Conservation (phyloP, 1,139 yeast species). For the Taphrina pruni region DNA sequence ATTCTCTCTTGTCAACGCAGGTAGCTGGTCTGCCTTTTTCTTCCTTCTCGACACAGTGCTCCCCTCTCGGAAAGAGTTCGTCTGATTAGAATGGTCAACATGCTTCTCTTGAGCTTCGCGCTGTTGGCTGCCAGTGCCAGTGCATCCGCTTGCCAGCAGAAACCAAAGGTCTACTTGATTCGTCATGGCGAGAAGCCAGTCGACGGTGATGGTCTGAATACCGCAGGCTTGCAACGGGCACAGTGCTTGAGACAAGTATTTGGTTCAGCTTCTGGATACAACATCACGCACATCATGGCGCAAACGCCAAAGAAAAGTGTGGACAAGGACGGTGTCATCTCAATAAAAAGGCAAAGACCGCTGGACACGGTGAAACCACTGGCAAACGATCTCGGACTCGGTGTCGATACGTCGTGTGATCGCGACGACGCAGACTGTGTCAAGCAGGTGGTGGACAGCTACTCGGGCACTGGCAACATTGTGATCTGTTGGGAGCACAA, state of each 20-base stretch:
- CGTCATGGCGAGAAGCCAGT: slow-evolving; percentile 38
- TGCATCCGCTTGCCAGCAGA: not conserved
- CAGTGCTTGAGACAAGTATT: slow-evolving; percentile 14
- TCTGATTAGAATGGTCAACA: not conserved
- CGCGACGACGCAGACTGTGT: slow-evolving; percentile 26
- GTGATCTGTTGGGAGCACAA: slow-evolving; percentile 37
- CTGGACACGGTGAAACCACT: slow-evolving; percentile 17
- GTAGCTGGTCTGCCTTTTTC: too few species aligned
- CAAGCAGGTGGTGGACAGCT: slow-evolving; percentile 8
- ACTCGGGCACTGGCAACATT: slow-evolving; percentile 9
- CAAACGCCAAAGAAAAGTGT: slow-evolving; percentile 6
- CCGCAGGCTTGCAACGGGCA: slow-evolving; percentile 12
- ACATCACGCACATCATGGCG: slow-evolving; percentile 28
- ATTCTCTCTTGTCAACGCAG: too few species aligned
- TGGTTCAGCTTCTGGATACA: not conserved
- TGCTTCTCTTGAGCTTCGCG: not conserved
- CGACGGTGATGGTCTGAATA: slow-evolving; percentile 10
- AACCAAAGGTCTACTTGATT: slow-evolving; percentile 23
- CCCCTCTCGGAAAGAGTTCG: too few species aligned
- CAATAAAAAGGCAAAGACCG: slow-evolving; percentile 15
- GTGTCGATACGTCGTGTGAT: slow-evolving; percentile 15
- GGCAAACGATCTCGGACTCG: slow-evolving; percentile 14
- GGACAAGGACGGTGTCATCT: not conserved
- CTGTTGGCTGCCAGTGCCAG: not conserved
- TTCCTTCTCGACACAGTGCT: too few species aligned